Evolutionary conservation across 306 rosid species (phyloP).

Genomic region (Styphnolobium japonicum): DNA sequence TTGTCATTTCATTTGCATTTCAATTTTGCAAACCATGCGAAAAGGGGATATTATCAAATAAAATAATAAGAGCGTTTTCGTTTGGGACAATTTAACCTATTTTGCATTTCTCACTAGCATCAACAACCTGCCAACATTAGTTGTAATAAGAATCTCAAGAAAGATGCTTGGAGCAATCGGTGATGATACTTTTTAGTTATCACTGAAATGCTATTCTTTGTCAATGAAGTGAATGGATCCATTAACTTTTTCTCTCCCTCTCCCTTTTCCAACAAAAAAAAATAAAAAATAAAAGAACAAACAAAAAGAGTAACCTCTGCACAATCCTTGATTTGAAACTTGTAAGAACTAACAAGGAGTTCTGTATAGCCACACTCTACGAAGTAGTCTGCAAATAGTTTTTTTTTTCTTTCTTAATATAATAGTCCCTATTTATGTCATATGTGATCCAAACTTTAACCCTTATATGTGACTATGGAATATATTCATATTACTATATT

Average conservation of each 20-base stretch:
- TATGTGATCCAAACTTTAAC: too few relatives aligned
- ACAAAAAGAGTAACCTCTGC: neutral
- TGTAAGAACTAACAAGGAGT: neutral
- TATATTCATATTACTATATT: conserved; percentile 1
- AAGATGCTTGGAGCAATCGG: neutral
- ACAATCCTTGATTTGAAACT: neutral
- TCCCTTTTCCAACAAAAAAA: neutral
- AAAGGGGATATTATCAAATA: neutral
- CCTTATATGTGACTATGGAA: neutral
- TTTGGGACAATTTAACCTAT: neutral
- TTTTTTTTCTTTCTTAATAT: neutral
- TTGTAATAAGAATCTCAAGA: neutral
- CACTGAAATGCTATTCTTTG: too few relatives aligned
- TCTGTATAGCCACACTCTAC: neutral
- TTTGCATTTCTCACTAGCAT: neutral
- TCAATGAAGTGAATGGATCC: too few relatives aligned
- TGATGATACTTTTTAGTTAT: too few relatives aligned
- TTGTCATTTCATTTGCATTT: neutral
- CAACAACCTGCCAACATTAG: neutral
- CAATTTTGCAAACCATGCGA: conserved; percentile 7
- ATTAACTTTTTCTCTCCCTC: too few relatives aligned
- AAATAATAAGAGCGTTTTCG: neutral
- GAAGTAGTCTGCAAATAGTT: neutral
- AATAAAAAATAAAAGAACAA: too few relatives aligned
- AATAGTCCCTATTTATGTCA: neutral